phyloP scores from a whole-genome alignment of 108 stramenopile genomes.

The Schizochytrium sp. region DNA sequence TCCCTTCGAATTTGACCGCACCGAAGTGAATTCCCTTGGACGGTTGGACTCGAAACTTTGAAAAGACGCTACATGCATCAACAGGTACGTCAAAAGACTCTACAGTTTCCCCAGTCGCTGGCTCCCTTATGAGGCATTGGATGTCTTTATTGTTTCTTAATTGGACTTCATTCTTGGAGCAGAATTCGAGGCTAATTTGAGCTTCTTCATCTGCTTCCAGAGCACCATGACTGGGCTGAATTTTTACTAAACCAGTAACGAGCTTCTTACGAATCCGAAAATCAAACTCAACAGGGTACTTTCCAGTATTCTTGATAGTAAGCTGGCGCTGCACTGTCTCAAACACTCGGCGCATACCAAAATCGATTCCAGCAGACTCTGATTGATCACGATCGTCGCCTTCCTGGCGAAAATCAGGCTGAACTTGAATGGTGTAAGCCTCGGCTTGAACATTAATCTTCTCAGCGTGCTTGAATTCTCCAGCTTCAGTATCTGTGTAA shows the following conservation, averaged over 20 bases:
- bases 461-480: not conserved
- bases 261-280: slow-evolving; percentile 65
- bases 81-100: slow-evolving; percentile 72
- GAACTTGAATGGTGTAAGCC: slow-evolving; percentile 74
- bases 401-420: slow-evolving; percentile 69
- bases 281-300: slow-evolving; percentile 72
- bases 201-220: slow-evolving; percentile 69
- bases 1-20: slow-evolving; percentile 72
- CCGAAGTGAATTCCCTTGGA: slow-evolving; percentile 75
- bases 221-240: slow-evolving; percentile 67
- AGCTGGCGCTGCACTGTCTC: slow-evolving; percentile 67
- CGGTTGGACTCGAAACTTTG: slow-evolving; percentile 72
- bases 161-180: slow-evolving; percentile 65
- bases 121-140: slow-evolving; percentile 72
- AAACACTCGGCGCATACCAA: slow-evolving; percentile 72
- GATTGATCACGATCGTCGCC: slow-evolving; percentile 59
- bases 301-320: slow-evolving; percentile 72
- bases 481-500: slow-evolving; percentile 66
- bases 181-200: slow-evolving; percentile 70
- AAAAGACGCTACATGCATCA: slow-evolving; percentile 66
- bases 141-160: slow-evolving; percentile 74
- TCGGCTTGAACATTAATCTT: slow-evolving; percentile 72
- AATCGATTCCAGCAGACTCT: slow-evolving; percentile 67
- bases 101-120: slow-evolving; percentile 74
- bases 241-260: slow-evolving; percentile 63